Conservation (phyloP, 1,139 yeast species). For the Spencermartinsiella ligniputridi region DNA sequence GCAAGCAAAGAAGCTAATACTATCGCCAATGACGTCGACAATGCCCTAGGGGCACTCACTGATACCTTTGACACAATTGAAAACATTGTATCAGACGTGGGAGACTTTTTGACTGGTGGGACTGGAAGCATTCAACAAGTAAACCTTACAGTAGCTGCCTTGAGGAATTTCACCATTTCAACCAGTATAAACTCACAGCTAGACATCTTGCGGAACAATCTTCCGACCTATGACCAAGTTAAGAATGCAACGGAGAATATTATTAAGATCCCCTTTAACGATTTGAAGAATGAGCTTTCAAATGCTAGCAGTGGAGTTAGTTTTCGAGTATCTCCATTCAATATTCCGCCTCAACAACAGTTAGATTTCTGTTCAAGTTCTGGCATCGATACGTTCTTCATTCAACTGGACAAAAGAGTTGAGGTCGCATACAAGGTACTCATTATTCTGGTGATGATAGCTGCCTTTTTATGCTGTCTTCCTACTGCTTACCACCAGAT, state of each 20-base stretch:
- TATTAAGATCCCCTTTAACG: constrained; percentile 51
- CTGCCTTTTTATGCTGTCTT: constrained; percentile 38
- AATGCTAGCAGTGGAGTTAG: constrained; percentile 10
- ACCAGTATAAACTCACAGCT: constrained; percentile 51
- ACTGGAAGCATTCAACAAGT: constrained; percentile 38
- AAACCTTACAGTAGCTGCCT: constrained; percentile 52
- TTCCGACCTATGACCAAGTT: constrained; percentile 58
- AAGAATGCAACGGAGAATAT: constrained; percentile 45
- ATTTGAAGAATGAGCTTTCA: constrained; percentile 41
- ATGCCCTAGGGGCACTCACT: constrained; percentile 53
- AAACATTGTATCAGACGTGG: constrained; percentile 39
- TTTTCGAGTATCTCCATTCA: constrained; percentile 11
- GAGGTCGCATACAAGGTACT: constrained; percentile 37
- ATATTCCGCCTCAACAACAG: constrained; percentile 13
- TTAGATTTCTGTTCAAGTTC: constrained; percentile 12
- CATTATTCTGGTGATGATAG: constrained; percentile 39
- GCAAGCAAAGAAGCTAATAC: constrained; percentile 58
- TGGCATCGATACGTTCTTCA: constrained; percentile 9
- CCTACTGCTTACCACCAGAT: constrained; percentile 45
- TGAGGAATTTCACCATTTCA: constrained; percentile 62
- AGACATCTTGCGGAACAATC: constrained; percentile 39
- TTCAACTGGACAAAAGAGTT: constrained; percentile 26
- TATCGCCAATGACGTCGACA: constrained; percentile 56
- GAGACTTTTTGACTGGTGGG: constrained; percentile 52
- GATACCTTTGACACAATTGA: constrained; percentile 43